Evolutionary conservation across 805 yeast species (phyloP).

Genomic region (Cyberlindnera maclurae): DNA sequence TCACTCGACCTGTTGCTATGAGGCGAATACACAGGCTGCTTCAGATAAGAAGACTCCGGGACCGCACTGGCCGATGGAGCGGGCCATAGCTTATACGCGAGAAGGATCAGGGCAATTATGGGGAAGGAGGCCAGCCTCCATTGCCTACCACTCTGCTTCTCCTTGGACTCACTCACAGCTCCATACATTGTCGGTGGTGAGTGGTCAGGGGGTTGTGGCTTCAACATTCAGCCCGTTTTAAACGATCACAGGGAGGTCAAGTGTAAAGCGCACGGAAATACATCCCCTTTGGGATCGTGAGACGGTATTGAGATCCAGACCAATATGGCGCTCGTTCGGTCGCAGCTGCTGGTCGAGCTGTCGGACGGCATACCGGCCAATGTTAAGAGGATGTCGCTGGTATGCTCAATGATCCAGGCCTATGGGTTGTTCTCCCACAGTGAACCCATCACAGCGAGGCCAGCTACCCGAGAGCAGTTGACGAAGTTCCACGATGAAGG

Average conservation of each 20-base stretch:
- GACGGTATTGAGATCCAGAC: too few species aligned
- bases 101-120: neutral
- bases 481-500: conserved; percentile 40
- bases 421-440: conserved; percentile 29
- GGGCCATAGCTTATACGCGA: conserved; percentile 1
- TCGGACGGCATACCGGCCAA: conserved; percentile 47
- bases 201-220: neutral
- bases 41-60: neutral
- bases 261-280: too few species aligned
- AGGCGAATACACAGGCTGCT: neutral
- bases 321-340: conserved; percentile 5
- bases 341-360: conserved; percentile 4
- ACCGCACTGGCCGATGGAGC: neutral
- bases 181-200: neutral
- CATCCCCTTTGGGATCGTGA: too few species aligned
- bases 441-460: conserved; percentile 21
- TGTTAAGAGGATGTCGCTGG: conserved; percentile 40
- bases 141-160: neutral
- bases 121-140: neutral
- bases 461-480: conserved; percentile 33
- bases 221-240: too few species aligned
- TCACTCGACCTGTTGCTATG: neutral
- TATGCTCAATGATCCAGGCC: conserved; percentile 34
- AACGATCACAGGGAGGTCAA: too few species aligned
- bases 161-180: neutral